Conservation (phyloP, 768 basidiomycete genomes). For the Lentinula aciculospora region DNA sequence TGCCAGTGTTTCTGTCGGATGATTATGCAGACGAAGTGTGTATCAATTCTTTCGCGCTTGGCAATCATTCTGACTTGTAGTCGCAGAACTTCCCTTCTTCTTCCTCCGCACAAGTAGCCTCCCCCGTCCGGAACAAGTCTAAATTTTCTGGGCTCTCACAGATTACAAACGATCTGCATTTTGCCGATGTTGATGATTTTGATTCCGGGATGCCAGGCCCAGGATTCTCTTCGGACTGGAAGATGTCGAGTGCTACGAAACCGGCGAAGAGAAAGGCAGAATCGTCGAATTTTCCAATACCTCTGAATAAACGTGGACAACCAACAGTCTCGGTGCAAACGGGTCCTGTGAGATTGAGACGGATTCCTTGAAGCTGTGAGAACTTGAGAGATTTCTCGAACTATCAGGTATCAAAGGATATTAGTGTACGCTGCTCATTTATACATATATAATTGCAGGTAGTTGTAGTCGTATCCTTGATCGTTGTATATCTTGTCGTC, state of each 20-base stretch:
- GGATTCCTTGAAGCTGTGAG: not conserved
- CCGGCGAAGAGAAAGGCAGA: not conserved
- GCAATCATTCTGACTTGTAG: not conserved
- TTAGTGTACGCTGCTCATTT: no score
- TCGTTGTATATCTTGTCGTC: not conserved
- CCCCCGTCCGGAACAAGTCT: not conserved
- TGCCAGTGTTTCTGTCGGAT: not conserved
- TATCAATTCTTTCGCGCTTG: not conserved
- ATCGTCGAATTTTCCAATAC: slow-evolving; percentile 1
- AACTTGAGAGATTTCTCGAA: not conserved
- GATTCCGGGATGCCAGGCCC: not conserved
- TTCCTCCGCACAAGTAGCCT: not conserved
- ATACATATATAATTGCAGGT: not conserved
- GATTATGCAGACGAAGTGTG: not conserved
- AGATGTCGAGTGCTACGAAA: not conserved
- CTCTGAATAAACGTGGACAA: slow-evolving; percentile 2
- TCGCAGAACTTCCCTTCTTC: not conserved
- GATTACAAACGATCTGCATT: not conserved
- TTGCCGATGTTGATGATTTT: not conserved
- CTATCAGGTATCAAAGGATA: not conserved
- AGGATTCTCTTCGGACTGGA: slow-evolving; percentile 6
- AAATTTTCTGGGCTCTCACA: not conserved
- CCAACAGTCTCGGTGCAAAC: slow-evolving; percentile 4
- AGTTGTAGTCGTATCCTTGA: not conserved
- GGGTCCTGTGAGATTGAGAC: slow-evolving; percentile 1